These are phyloP conservation scores for Heimioporus sp. DNA, from an alignment of 768 basidiomycete genomes.

Conservation along the genomic window DNA sequence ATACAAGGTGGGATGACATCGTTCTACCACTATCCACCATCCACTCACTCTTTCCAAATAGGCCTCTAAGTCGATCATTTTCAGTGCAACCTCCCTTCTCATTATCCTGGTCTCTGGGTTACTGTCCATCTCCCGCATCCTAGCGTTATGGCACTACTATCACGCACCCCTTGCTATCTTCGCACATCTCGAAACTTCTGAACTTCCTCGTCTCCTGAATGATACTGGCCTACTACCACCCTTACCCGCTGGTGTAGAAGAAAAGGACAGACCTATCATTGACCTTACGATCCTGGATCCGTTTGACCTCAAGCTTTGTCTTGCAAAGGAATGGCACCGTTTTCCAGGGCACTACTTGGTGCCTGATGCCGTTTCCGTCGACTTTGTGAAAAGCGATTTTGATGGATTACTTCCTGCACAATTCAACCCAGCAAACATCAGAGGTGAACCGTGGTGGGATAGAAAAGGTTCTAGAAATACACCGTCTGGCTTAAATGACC, in stretches of 20 bases:
- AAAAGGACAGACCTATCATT: slow-evolving; percentile 46
- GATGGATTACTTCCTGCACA: slow-evolving; percentile 84
- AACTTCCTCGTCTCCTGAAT: slow-evolving; percentile 83
- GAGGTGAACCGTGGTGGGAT: slow-evolving; percentile 29
- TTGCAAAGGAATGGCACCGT: slow-evolving; percentile 95
- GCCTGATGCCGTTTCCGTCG: slow-evolving; percentile 77
- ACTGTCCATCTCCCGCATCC: slow-evolving; percentile 75
- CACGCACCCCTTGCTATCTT: slow-evolving; percentile 80
- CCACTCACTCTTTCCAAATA: slow-evolving; percentile 26
- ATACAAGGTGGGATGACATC: slow-evolving; percentile 59
- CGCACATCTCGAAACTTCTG: slow-evolving; percentile 67
- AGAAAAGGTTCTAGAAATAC: slow-evolving; percentile 59
- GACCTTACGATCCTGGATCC: slow-evolving; percentile 67
- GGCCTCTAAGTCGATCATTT: slow-evolving; percentile 77
- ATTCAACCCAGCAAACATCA: slow-evolving; percentile 45
- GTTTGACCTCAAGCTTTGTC: slow-evolving; percentile 76
- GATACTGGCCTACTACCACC: slow-evolving; percentile 60
- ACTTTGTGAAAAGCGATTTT: slow-evolving; percentile 91
- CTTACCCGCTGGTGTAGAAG: slow-evolving; percentile 39
- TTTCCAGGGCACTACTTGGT: slow-evolving; percentile 91
- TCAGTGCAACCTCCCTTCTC: slow-evolving; percentile 71
- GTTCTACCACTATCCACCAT: background rate
- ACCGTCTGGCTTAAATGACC: slow-evolving; percentile 76
- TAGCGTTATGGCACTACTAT: slow-evolving; percentile 87
- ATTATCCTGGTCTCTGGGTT: slow-evolving; percentile 64